Percentiles rank a stretch among this genome's conserved stretches.
Evolutionary conservation across 768 basidiomycete species (phyloP).

Genomic region (Fomitopsis pulvina): DNA sequence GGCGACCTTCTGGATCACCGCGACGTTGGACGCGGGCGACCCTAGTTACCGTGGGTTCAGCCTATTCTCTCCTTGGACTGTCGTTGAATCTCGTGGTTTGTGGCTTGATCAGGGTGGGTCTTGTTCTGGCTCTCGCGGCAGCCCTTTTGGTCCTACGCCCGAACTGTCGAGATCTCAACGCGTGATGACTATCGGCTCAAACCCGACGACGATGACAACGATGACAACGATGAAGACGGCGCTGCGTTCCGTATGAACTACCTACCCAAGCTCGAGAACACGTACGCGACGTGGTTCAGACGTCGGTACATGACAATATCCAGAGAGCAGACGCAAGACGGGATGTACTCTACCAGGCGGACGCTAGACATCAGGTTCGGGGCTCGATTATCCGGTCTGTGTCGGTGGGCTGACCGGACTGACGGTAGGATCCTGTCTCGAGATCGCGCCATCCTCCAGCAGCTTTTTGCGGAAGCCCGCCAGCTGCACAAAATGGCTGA

Average conservation of each 20-base stretch:
- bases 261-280: constrained; percentile 6
- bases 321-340: constrained; percentile 28
- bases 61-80: neutral
- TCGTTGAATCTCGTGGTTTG: no score
- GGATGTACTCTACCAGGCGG: neutral
- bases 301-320: constrained; percentile 23
- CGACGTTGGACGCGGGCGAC: constrained; percentile 53
- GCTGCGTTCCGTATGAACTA: neutral
- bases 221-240: constrained; percentile 4
- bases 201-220: neutral
- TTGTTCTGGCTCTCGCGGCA: constrained; percentile 63
- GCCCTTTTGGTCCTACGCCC: constrained; percentile 40
- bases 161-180: constrained; percentile 18
- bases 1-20: constrained; percentile 56
- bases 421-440: constrained; percentile 44
- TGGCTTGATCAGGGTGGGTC: constrained; percentile 50
- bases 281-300: constrained; percentile 44
- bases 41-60: constrained; percentile 40
- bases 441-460: constrained; percentile 36
- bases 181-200: constrained; percentile 7
- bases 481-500: constrained; percentile 42
- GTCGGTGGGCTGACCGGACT: constrained; percentile 13
- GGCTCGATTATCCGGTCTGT: neutral
- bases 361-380: neutral
- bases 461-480: constrained; percentile 52